phyloP scores from a whole-genome alignment of 2,329 filamentous ascomycete species.

The Samsoniella hepiali region DNA sequence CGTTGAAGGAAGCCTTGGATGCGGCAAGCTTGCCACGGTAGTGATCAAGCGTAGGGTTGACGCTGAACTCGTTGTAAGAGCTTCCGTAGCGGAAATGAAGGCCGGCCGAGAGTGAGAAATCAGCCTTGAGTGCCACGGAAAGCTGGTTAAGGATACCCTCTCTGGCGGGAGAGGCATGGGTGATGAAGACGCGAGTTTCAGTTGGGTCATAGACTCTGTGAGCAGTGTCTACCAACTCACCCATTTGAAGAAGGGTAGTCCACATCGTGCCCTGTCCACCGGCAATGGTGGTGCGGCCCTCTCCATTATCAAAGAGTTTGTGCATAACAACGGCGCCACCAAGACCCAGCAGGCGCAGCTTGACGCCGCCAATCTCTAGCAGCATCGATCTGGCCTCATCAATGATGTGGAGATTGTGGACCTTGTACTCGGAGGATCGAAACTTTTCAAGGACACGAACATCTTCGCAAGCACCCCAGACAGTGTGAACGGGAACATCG shows the following conservation, averaged over 20 bases:
- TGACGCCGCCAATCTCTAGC: slow-evolving; percentile 90
- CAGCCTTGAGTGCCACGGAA: slow-evolving; percentile 93
- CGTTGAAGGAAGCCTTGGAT: slow-evolving; percentile 97
- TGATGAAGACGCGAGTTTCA: slow-evolving; percentile 94
- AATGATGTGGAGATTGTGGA: slow-evolving; percentile 95
- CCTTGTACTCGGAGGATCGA: slow-evolving; percentile 95
- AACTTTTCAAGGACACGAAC: slow-evolving; percentile 97
- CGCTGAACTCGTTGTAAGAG: slow-evolving; percentile 99
- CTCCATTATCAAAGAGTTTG: slow-evolving; percentile 98
- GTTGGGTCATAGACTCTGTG: slow-evolving; percentile 98
- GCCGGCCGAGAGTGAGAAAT: slow-evolving; percentile 96
- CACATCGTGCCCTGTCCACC: slow-evolving; percentile 99
- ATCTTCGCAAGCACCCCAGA: slow-evolving; percentile 98
- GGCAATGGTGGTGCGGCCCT: slow-evolving; percentile 95
- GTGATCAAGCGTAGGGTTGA: slow-evolving; percentile 96
- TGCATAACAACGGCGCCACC: slow-evolving; percentile 99
- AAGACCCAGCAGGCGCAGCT: slow-evolving; percentile 87
- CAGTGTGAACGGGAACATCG: slow-evolving; percentile 95
- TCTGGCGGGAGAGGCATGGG: slow-evolving; percentile 91
- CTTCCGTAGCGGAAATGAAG: slow-evolving; percentile 98
- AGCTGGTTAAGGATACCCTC: slow-evolving; percentile 97
- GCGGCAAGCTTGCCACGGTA: slow-evolving; percentile 97
- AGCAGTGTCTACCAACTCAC: slow-evolving; percentile 93
- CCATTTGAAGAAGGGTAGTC: slow-evolving; percentile 97
- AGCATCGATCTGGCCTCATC: slow-evolving; percentile 96